These are phyloP conservation scores for Kokia cookei DNA, from an alignment of 441 rosid species.

Conservation along the genomic window DNA sequence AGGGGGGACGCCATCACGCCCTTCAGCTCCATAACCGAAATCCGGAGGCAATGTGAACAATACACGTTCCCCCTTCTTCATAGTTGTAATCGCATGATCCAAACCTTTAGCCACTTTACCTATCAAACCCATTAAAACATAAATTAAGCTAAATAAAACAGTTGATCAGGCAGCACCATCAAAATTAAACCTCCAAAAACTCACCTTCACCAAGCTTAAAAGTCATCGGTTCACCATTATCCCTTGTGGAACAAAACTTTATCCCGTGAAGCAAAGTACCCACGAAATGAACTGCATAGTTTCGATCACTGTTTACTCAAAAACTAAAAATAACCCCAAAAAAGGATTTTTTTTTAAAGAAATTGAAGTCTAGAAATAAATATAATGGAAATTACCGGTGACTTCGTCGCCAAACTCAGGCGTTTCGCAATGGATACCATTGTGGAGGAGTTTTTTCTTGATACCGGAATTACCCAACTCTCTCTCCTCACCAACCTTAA, in stretches of 20 bases:
- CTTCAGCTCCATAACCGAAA: slow-evolving; percentile 37
- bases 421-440: slow-evolving; percentile 43
- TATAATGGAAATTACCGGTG: slow-evolving; percentile 20
- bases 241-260: slow-evolving; percentile 42
- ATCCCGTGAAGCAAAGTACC: slow-evolving; percentile 44
- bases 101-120: slow-evolving; percentile 44
- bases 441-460: slow-evolving; percentile 51
- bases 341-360: neutral
- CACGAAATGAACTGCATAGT: slow-evolving; percentile 45
- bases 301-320: neutral
- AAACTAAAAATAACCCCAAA: neutral
- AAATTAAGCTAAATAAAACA: neutral
- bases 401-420: slow-evolving; percentile 57
- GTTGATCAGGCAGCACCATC: neutral
- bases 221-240: slow-evolving; percentile 30
- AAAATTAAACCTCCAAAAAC: neutral
- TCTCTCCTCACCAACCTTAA: slow-evolving; percentile 54
- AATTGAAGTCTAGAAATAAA: neutral
- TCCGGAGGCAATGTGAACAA: slow-evolving; percentile 50
- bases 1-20: slow-evolving; percentile 36
- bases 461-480: slow-evolving; percentile 24
- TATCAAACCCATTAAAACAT: slow-evolving; percentile 13
- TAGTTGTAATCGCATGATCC: slow-evolving; percentile 45
- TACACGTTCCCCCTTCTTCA: slow-evolving; percentile 53
- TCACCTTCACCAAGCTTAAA: slow-evolving; percentile 49